Evolutionary conservation across 2,329 filamentous ascomycete genomes (phyloP).

Genomic region (Byssothecium circinans): DNA sequence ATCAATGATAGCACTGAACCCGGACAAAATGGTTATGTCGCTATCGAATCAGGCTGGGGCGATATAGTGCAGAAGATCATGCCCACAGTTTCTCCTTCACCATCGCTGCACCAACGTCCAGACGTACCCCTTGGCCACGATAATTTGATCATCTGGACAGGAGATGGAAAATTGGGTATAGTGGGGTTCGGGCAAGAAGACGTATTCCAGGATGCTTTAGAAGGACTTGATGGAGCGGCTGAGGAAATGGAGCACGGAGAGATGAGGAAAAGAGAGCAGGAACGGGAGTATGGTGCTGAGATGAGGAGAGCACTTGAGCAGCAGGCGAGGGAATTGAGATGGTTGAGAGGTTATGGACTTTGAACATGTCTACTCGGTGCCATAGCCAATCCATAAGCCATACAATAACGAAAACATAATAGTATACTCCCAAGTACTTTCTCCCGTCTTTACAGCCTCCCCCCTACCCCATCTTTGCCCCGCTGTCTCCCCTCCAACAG

Average conservation of each 20-base stretch:
- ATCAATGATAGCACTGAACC: slow-evolving; percentile 50
- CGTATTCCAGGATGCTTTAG: background rate
- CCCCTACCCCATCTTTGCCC: background rate
- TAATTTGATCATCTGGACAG: slow-evolving; percentile 84
- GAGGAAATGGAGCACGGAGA: slow-evolving; percentile 45
- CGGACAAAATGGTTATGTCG: slow-evolving; percentile 3
- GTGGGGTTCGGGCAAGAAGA: slow-evolving; percentile 52
- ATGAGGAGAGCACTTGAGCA: slow-evolving; percentile 75
- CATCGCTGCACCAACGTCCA: slow-evolving; percentile 1
- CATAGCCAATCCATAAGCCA: no score
- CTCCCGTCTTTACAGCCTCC: no score
- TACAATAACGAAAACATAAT: no score
- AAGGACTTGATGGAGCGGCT: background rate
- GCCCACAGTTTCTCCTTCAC: slow-evolving; percentile 51
- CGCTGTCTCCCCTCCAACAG: slow-evolving; percentile 27
- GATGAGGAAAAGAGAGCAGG: slow-evolving; percentile 56
- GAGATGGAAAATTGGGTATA: slow-evolving; percentile 74
- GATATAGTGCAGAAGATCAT: slow-evolving; percentile 82
- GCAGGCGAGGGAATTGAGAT: slow-evolving; percentile 78
- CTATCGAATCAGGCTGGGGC: slow-evolving; percentile 45
- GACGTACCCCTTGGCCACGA: slow-evolving; percentile 48
- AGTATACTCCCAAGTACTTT: no score
- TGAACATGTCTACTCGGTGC: slow-evolving; percentile 10
- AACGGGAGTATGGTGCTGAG: slow-evolving; percentile 64
- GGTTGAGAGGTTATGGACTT: slow-evolving; percentile 68